Conservation (phyloP, 1,139 yeast genomes). For the Kluyveromyces sp. region DNA sequence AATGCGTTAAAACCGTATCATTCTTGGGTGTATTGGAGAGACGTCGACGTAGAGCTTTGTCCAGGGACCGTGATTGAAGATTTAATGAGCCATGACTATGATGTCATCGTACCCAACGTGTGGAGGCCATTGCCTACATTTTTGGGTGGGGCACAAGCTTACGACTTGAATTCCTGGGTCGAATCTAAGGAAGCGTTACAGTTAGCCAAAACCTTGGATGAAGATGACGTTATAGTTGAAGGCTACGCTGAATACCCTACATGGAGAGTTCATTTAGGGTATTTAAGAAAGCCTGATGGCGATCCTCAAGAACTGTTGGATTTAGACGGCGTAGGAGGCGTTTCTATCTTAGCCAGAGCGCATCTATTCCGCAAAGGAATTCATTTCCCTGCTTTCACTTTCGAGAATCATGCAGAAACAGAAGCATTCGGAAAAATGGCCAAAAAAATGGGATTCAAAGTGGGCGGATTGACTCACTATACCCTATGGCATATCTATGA, state of each 20-base stretch:
- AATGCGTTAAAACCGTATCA: slow-evolving; percentile 76
- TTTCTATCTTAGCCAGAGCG: slow-evolving; percentile 76
- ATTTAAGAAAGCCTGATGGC: slow-evolving; percentile 58
- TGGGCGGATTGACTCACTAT: slow-evolving; percentile 84
- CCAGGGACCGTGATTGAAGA: slow-evolving; percentile 76
- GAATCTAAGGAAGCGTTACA: slow-evolving; percentile 68
- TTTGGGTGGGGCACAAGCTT: slow-evolving; percentile 69
- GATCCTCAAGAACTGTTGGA: slow-evolving; percentile 60
- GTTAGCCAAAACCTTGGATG: slow-evolving; percentile 58
- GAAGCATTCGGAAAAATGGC: slow-evolving; percentile 91
- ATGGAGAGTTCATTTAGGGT: slow-evolving; percentile 78
- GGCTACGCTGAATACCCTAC: slow-evolving; percentile 89
- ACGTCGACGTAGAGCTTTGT: slow-evolving; percentile 78
- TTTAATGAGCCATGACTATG: slow-evolving; percentile 67
- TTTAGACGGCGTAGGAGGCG: slow-evolving; percentile 88
- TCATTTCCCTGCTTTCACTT: slow-evolving; percentile 84
- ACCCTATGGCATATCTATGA: slow-evolving; percentile 86
- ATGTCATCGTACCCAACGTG: slow-evolving; percentile 82
- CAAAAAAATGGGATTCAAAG: slow-evolving; percentile 67
- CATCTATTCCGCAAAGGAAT: slow-evolving; percentile 76
- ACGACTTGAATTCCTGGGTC: slow-evolving; percentile 84
- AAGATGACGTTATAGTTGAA: slow-evolving; percentile 85
- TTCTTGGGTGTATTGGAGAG: slow-evolving; percentile 94
- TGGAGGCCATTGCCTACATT: slow-evolving; percentile 83
- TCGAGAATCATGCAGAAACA: slow-evolving; percentile 85